Base-by-base conservation (phyloP, 352 stramenopile species). In the Elongisporangium undulatum region DNA sequence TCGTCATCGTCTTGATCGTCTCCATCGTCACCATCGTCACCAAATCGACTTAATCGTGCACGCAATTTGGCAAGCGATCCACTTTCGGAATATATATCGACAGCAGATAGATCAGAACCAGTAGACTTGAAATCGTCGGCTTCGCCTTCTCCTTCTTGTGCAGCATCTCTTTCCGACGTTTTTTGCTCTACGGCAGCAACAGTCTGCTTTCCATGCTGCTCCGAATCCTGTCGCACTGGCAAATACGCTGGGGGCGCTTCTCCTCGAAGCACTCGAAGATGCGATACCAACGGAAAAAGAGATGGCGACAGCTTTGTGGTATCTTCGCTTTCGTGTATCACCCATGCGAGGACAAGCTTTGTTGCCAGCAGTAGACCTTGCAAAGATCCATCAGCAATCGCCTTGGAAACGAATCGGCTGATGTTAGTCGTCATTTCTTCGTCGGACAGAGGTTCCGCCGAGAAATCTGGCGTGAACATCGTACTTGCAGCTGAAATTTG, bases 391-490 rank as follows among this genome's bases (percentile, higher is more conserved):
- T 96, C 87, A 0, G 82, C 82, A 50, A 94, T 82, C 20, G 79
- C 87, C 41, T 77, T 77, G 0, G 83, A 83, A 8, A 96, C 77
- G 66, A 96, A 94, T 1, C 79, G 71, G 53, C 79, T 76, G 23
- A 89, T 72, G 60, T 96, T 90, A 1, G 77, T 21, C 51, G 73
- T 77, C 67, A 80, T 82, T 10, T 89, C 83, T 38, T 84, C 77
- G 0, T 64, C 51, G 1, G 65, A 56, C 12, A 96, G 63, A 3
- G 76, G 77, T 4, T 85, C 75, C 1, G 82, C 72, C 1, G 71
- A 68, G 59, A 95, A 73, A 57, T 95, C 86, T 0, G 84, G 84
- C 16, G 72, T 75, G 1, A 93, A 72, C 86, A 95, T 94, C 6
- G 74, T 52, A 22, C 64, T 76, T 12, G 64, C 55, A 19, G 71